phyloP scores from a whole-genome alignment of 148 eudicot species.

The Euryodendron excelsum region DNA sequence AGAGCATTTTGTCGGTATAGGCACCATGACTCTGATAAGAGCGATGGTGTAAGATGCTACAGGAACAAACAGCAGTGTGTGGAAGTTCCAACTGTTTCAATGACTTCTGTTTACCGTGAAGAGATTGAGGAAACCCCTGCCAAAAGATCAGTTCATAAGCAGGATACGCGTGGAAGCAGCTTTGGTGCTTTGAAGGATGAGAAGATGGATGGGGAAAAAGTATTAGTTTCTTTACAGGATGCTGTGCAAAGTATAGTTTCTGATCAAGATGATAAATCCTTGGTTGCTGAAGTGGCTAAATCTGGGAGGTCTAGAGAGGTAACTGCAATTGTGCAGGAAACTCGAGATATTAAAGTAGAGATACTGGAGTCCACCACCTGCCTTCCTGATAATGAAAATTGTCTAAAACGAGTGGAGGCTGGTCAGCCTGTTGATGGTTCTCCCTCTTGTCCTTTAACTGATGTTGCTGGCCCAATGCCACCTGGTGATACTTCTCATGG shows the following conservation, averaged over 20 bases:
- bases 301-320: slow-evolving; percentile 25
- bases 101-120: slow-evolving; percentile 33
- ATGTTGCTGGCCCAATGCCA: slow-evolving; percentile 2
- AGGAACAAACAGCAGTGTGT: slow-evolving; percentile 39
- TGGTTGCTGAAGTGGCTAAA: slow-evolving; percentile 21
- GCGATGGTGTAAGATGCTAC: slow-evolving; percentile 42
- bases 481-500: slow-evolving; percentile 18
- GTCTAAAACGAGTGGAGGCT: slow-evolving; percentile 13
- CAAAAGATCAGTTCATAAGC: slow-evolving; percentile 23
- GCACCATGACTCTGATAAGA: slow-evolving; percentile 51
- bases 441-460: background rate
- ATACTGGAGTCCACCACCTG: slow-evolving; percentile 24
- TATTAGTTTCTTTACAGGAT: slow-evolving; percentile 20
- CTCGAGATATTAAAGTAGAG: slow-evolving; percentile 24
- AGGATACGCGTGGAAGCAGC: slow-evolving; percentile 29
- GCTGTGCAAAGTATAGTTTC: slow-evolving; percentile 14
- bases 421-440: background rate
- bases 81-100: slow-evolving; percentile 33
- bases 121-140: slow-evolving; percentile 23
- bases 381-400: slow-evolving; percentile 26
- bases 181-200: slow-evolving; percentile 25
- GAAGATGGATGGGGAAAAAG: slow-evolving; percentile 21
- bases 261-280: slow-evolving; percentile 28
- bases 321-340: slow-evolving; percentile 19
- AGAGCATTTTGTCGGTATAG: slow-evolving; percentile 76